Base-by-base conservation (phyloP, 139 green algal species). In the Asterochloris sp. region DNA sequence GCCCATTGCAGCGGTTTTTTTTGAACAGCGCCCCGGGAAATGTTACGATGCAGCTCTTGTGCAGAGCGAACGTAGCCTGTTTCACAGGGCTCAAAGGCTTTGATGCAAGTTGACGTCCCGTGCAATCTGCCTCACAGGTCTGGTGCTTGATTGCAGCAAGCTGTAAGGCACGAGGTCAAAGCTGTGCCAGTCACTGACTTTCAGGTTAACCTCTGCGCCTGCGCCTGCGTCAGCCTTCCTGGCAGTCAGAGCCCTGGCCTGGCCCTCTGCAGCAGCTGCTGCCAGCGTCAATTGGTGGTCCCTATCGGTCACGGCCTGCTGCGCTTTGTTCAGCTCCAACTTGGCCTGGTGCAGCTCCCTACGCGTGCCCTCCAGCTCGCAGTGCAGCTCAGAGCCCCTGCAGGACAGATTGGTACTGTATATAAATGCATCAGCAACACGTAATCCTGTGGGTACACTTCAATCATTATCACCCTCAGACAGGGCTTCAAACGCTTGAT, bases 361-460 rank as follows among this genome's bases (percentile, higher is more conserved):
- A 12, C 66, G 66, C 29, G 38, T 64, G 73, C 76, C 79, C 23
- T 87, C 84, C 12, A 69, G 62, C 68, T 75, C 26, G 26, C 62
- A 69, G 74, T 91, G 81, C 26, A 93, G 80, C n/a, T 81, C 86
- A 10, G 78, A 54, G 14, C 76, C 73, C 8, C 90, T 82, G 67
- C 78, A 19, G 29, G 27, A 28, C 26, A 54, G 4, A 54, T 54
- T 6, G 2, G 38, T 54, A 10, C 38, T 6, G 6, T 6, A 54
- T 54, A 54, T 10, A 10, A 6, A 6, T 54, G 6, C 38, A 10
- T 6, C 38, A 54, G 2, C 38, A 2, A 54, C 2, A 54, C 6
- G 38, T 6, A 54, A 54, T 54, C 38, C 6, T 2, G 38, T 54
- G 38, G 38, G 38, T 54, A 54, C 38, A 54, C n/a, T n/a, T n/a